These are phyloP conservation scores for Colletotrichum caudatum DNA, from an alignment of 2,329 filamentous ascomycete genomes.

Conservation along the genomic window DNA sequence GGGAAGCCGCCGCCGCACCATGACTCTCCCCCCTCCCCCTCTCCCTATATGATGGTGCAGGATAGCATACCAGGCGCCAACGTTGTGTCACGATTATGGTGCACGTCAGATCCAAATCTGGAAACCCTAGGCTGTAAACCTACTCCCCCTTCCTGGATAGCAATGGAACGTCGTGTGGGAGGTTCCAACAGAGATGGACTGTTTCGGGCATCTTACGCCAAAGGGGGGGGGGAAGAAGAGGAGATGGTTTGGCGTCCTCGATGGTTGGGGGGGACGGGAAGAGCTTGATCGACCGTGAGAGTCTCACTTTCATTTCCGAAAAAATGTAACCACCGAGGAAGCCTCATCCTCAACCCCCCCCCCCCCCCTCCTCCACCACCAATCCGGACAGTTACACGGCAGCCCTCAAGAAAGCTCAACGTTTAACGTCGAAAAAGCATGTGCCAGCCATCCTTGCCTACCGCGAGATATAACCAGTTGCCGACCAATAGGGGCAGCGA, in stretches of 20 bases:
- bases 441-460: not conserved
- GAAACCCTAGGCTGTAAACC: not conserved
- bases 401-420: slow-evolving; percentile 3
- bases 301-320: slow-evolving; percentile 5
- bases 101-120: slow-evolving; percentile 18
- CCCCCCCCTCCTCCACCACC: too few relatives aligned
- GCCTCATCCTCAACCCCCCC: not conserved
- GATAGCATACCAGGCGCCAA: slow-evolving; percentile 18
- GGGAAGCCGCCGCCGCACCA: slow-evolving; percentile 27
- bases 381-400: slow-evolving; percentile 12
- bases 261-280: not conserved
- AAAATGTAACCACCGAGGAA: not conserved
- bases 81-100: slow-evolving; percentile 17
- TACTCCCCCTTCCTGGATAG: slow-evolving; percentile 10
- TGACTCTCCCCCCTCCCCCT: not conserved
- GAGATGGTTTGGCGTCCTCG: not conserved
- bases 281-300: slow-evolving; percentile 1
- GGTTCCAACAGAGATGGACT: not conserved
- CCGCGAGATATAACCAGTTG: not conserved
- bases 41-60: not conserved
- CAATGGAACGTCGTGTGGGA: not conserved
- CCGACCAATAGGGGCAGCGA: not conserved
- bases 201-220: not conserved
- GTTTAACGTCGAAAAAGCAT: slow-evolving; percentile 2
- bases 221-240: too few relatives aligned